A percentile compares a stretch with the other conserved stretches of the same genome.
Conservation (phyloP, 257 asterid genomes). For the Rhazya stricta region DNA sequence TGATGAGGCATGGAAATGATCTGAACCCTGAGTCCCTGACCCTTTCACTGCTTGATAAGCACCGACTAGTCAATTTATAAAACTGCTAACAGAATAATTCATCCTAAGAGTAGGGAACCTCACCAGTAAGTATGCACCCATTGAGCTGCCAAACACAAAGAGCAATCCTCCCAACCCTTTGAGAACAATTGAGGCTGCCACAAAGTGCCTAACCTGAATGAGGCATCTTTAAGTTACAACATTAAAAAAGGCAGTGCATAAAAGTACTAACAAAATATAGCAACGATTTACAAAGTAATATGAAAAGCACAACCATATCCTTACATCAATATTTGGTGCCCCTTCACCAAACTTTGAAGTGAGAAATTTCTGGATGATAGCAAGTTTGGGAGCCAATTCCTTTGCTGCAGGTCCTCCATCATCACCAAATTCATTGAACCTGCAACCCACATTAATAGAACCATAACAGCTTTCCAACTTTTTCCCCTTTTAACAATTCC, state of each 20-base stretch:
- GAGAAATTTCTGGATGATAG: constrained; percentile 37
- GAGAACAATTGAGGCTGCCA: constrained; percentile 54
- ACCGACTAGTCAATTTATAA: not conserved
- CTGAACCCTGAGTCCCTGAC: not conserved
- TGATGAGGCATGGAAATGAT: not conserved
- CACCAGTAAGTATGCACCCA: constrained; percentile 83
- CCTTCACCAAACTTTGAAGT: constrained; percentile 47
- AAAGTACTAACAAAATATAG: not conserved
- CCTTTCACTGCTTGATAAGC: not conserved
- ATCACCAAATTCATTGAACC: constrained; percentile 83
- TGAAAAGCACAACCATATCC: not conserved
- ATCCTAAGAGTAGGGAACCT: constrained; percentile 19
- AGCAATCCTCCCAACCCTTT: constrained; percentile 87
- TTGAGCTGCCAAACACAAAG: constrained; percentile 69
- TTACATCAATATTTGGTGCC: constrained; percentile 53
- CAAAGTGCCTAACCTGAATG: constrained; percentile 58
- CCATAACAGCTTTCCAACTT: not conserved
- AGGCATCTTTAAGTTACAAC: constrained; percentile 9
- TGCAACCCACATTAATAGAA: constrained; percentile 19
- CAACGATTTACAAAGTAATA: constrained; percentile 2
- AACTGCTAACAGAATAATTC: not conserved
- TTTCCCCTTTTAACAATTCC: not conserved
- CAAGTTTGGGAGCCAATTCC: constrained; percentile 72
- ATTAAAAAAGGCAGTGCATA: not conserved
- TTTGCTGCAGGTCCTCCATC: constrained; percentile 88